phyloP scores from a whole-genome alignment of 1,284 basidiomycete species.

The Boletus mariae region DNA sequence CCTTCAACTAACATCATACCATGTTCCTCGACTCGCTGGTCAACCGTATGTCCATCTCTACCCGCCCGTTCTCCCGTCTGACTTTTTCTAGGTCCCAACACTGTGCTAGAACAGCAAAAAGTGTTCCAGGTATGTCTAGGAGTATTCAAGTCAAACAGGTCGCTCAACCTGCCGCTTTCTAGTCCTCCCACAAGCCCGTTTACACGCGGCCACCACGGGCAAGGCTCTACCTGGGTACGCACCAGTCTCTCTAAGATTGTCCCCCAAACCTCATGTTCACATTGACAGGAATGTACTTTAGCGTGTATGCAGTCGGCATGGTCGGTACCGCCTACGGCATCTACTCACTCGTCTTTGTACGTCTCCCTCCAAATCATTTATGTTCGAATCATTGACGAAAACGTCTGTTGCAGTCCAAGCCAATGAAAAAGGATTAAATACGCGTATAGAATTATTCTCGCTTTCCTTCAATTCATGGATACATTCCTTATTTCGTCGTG shows the following conservation, averaged over 20 bases:
- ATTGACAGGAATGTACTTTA: constrained; percentile 50
- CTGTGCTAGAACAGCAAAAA: constrained; percentile 60
- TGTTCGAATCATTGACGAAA: background rate
- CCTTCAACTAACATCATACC: constrained; percentile 2
- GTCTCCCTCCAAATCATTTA: constrained; percentile 18
- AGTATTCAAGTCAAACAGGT: background rate
- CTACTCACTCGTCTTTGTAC: constrained; percentile 50
- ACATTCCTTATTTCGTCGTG: constrained; percentile 3
- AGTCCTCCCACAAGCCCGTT: constrained; percentile 39
- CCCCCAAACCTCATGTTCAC: background rate
- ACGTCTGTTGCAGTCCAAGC: constrained; percentile 19
- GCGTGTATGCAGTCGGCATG: constrained; percentile 53
- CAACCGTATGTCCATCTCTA: constrained; percentile 36
- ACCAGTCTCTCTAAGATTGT: background rate
- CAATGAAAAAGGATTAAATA: constrained; percentile 24
- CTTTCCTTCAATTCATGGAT: constrained; percentile 11
- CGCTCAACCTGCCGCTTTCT: constrained; percentile 17
- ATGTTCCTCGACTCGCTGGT: constrained; percentile 59
- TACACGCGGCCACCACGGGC: constrained; percentile 47
- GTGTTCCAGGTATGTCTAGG: constrained; percentile 53
- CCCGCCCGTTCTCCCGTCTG: background rate
- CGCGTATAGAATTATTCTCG: constrained; percentile 10
- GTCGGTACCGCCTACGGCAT: constrained; percentile 47
- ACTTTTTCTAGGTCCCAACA: constrained; percentile 49
- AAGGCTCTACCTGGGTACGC: constrained; percentile 46